phyloP scores from a whole-genome alignment of 305 asterid genomes.

The Striga hermonthica region DNA sequence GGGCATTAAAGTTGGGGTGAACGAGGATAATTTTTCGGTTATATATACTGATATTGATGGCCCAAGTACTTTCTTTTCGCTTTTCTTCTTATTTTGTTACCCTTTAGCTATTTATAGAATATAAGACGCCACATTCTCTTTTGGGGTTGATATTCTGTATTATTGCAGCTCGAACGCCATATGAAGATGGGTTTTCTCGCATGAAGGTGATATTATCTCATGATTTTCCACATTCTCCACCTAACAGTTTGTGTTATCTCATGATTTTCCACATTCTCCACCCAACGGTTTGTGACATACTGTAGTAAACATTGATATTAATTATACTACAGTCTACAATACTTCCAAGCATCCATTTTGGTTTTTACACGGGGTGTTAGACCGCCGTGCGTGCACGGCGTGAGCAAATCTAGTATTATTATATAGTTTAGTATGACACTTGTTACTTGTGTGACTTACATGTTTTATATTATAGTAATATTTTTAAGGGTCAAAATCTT shows the following conservation, averaged over 20 bases:
- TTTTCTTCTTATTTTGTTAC: background rate
- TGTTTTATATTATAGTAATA: too few species aligned
- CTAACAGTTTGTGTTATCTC: slow-evolving; percentile 74
- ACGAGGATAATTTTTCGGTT: slow-evolving; percentile 82
- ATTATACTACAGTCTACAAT: slow-evolving; percentile 9
- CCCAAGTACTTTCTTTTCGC: slow-evolving; percentile 53
- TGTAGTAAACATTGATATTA: too few species aligned
- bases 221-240: slow-evolving; percentile 93
- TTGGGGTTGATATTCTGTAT: slow-evolving; percentile 30
- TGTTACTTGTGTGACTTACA: too few species aligned
- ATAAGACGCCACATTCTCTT: slow-evolving; percentile 11
- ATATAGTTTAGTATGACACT: too few species aligned
- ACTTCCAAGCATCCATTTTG: slow-evolving; percentile 2
- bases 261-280: slow-evolving; percentile 89
- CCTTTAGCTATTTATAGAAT: slow-evolving; percentile 15
- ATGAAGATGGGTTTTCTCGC: slow-evolving; percentile 83
- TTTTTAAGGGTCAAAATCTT: too few species aligned
- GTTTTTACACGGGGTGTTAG: too few species aligned
- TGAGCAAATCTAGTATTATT: too few species aligned
- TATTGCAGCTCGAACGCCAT: slow-evolving; percentile 93
- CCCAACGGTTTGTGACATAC: slow-evolving; percentile 67
- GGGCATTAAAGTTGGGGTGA: slow-evolving; percentile 90
- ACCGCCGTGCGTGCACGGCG: too few species aligned
- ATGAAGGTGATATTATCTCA: slow-evolving; percentile 84
- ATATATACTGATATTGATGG: slow-evolving; percentile 92